Evolutionary conservation across 2,329 filamentous ascomycete genomes (phyloP).

Genomic region (Tolypocladium tropicale): DNA sequence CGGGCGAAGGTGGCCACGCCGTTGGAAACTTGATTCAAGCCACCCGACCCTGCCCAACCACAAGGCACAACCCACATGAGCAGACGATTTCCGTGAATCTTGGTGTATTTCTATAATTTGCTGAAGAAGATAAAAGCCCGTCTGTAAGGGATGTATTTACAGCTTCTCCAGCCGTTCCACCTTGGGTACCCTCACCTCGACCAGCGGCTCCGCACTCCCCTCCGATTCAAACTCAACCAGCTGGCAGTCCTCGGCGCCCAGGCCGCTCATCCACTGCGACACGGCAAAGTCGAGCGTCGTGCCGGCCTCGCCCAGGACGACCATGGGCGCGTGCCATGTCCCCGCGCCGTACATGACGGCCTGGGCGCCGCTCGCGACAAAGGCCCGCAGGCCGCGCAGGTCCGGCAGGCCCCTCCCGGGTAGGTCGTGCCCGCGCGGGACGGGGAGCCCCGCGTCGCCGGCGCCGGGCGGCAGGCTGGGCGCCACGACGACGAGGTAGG

Average conservation of each 20-base stretch:
- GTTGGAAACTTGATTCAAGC: neutral
- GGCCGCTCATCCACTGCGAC: slow-evolving; percentile 78
- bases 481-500: slow-evolving; percentile 82
- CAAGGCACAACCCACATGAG: neutral
- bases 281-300: slow-evolving; percentile 76
- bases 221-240: slow-evolving; percentile 43
- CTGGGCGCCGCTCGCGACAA: slow-evolving; percentile 66
- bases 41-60: neutral
- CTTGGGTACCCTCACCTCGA: slow-evolving; percentile 22
- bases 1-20: neutral
- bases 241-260: slow-evolving; percentile 78
- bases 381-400: slow-evolving; percentile 58
- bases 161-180: neutral
- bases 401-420: slow-evolving; percentile 62
- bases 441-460: slow-evolving; percentile 14
- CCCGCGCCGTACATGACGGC: slow-evolving; percentile 87
- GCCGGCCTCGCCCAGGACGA: slow-evolving; percentile 55
- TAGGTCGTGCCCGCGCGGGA: slow-evolving; percentile 26
- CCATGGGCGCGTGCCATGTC: slow-evolving; percentile 96
- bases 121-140: neutral
- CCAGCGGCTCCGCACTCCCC: slow-evolving; percentile 27
- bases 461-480: slow-evolving; percentile 50
- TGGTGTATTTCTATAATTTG: neutral
- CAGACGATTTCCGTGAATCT: neutral
- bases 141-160: neutral